These are phyloP conservation scores for Biscogniauxia mediterranea DNA, from an alignment of 2,329 filamentous ascomycete species.

Conservation along the genomic window DNA sequence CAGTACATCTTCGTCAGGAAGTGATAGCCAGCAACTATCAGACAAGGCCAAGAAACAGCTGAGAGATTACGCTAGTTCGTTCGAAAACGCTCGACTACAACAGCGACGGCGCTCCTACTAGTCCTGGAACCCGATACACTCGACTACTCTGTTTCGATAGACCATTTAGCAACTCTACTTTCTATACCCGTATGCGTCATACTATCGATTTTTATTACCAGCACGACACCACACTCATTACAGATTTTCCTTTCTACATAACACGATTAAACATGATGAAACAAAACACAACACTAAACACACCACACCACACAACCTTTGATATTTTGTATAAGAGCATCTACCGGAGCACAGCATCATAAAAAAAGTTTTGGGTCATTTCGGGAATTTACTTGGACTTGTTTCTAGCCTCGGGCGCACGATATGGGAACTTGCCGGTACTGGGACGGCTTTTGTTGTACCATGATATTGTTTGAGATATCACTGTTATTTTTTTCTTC, in stretches of 20 bases:
- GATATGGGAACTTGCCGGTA: constrained; percentile 24
- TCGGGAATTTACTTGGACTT: constrained; percentile 29
- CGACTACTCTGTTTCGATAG: constrained; percentile 13
- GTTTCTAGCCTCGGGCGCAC: constrained; percentile 31
- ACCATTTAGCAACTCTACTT: constrained; percentile 20
- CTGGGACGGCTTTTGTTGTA: constrained; percentile 28
- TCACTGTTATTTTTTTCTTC: constrained; percentile 31
- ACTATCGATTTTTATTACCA: constrained; percentile 17
- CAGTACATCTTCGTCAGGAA: constrained; percentile 55
- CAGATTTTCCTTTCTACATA: constrained; percentile 26
- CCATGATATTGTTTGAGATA: constrained; percentile 31
- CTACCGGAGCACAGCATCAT: constrained; percentile 52
- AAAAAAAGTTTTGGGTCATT: constrained; percentile 39
- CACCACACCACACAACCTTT: constrained; percentile 35
- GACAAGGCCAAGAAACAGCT: constrained; percentile 77
- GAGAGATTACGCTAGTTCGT: constrained; percentile 81
- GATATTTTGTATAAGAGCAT: constrained; percentile 46
- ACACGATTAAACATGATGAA: constrained; percentile 26
- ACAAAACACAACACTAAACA: constrained; percentile 16
- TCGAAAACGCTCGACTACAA: constrained; percentile 70
- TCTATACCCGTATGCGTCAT: constrained; percentile 27
- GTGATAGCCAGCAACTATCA: constrained; percentile 60
- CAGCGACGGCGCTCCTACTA: constrained; percentile 59
- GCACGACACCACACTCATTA: constrained; percentile 27
- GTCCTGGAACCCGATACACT: constrained; percentile 9